Evolutionary conservation across 1,284 basidiomycete species (phyloP), one percentile per base, ranked within the genome.

Genomic region (Trametes hirsuta): DNA sequence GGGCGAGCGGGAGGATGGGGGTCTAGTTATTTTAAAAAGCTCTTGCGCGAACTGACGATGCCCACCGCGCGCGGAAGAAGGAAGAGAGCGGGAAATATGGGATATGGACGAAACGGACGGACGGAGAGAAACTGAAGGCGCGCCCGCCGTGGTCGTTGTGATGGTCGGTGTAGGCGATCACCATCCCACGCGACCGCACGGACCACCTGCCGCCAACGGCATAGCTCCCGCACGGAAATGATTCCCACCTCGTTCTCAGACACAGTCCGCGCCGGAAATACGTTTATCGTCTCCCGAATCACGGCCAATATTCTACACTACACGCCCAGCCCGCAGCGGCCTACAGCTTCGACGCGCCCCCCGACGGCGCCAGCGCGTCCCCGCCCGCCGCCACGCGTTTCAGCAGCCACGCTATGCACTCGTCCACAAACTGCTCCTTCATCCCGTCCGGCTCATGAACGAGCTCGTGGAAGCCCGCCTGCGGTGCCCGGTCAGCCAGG

Each of bases 381-480:
- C 37, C 45, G 42, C 37, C 40, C 35, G 8, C 45, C 46, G 48
- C 61, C 21, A 53, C 50, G 42, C 63, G 68, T 42, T 59, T 76
- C 59, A 86, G 78, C 15, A 89, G 75, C 76, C 87, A 91, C 2
- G 77, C 61, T 25, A 82, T 74, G 58, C 84, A 78, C 61, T 84
- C 83, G n/a, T 86, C 78, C 1, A 77, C 76, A n/a, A 88, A 70
- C 54, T 79, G 79, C 64, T 89, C 84, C 69, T 84, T 83, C 9
- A 91, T 81, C 9, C 85, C 85, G 49, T 88, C 82, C 0, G 88
- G 85, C 72, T 97, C 95, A 68, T 94, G 90, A 50, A 91, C 86
- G 12, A 94, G 77, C 70, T 96, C 94, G 68, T 97, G 94, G 69
- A 82, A 91, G 36, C 85, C 90, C 21, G 83, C 87, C 87, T 94